Evolutionary conservation across 78 protist genomes (phyloP).

Genomic region (Pigoraptor vietnamica): DNA sequence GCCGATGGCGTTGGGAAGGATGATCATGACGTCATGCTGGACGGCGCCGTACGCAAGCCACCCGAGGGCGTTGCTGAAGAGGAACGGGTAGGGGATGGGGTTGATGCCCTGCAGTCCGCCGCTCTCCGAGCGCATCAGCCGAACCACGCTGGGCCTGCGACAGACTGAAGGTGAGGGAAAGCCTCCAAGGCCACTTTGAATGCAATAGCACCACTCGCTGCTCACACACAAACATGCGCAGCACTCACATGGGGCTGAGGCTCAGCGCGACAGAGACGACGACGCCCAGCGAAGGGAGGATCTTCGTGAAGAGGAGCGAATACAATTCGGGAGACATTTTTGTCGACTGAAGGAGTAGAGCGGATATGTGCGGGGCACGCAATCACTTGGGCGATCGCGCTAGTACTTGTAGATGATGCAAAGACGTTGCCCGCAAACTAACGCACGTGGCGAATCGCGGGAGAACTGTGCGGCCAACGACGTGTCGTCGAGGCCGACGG

Average conservation of each 20-base stretch:
- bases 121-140: not conserved
- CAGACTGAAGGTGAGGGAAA: not conserved
- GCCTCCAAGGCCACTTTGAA: not conserved
- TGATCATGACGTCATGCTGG: not conserved
- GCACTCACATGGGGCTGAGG: not conserved
- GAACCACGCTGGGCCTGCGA: not conserved
- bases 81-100: not conserved
- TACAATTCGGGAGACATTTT: not conserved
- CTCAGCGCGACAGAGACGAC: not conserved
- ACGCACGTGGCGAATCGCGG: no score
- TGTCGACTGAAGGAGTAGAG: not conserved
- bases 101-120: not conserved
- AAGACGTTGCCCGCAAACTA: no score
- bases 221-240: not conserved
- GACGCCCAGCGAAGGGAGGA: not conserved
- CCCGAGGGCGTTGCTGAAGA: not conserved
- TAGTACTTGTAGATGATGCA: not conserved
- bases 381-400: not conserved
- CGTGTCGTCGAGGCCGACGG: no score
- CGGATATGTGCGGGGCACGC: not conserved
- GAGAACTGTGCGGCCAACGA: no score
- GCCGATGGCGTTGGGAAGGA: not conserved
- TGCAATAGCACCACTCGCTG: not conserved
- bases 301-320: not conserved
- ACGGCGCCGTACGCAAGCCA: not conserved